Percentiles rank a stretch among this genome's conserved stretches.
Evolutionary conservation across 2,329 filamentous ascomycete species (phyloP).

Genomic region (Xylaria sp.): DNA sequence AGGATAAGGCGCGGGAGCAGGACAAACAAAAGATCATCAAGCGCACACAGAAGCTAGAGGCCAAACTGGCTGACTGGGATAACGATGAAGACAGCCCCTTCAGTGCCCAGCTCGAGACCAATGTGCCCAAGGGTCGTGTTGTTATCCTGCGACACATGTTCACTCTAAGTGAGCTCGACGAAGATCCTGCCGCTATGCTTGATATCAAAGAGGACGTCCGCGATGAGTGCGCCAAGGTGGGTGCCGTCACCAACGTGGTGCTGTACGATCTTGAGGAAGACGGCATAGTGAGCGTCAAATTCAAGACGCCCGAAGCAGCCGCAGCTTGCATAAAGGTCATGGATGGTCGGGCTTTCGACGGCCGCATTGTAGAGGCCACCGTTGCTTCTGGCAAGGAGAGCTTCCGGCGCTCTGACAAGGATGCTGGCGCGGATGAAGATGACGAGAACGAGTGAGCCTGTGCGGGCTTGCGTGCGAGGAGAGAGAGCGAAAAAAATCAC

Average conservation of each 20-base stretch:
- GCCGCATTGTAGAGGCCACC: conserved; percentile 64
- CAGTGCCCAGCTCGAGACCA: conserved; percentile 43
- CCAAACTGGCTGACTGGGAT: conserved; percentile 90
- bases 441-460: conserved; percentile 5
- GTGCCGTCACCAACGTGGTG: conserved; percentile 83
- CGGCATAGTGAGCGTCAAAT: conserved; percentile 81
- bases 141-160: conserved; percentile 94
- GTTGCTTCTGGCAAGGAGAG: conserved; percentile 66
- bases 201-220: conserved; percentile 95
- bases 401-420: conserved; percentile 63
- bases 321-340: conserved; percentile 67
- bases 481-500: not conserved
- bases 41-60: conserved; percentile 85
- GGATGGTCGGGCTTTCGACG: conserved; percentile 75
- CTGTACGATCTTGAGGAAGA: conserved; percentile 82
- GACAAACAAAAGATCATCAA: conserved; percentile 88
- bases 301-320: conserved; percentile 65
- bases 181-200: conserved; percentile 74
- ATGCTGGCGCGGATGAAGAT: conserved; percentile 33
- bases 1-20: conserved; percentile 47
- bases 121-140: conserved; percentile 63
- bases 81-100: conserved; percentile 65
- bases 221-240: conserved; percentile 82
- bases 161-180: conserved; percentile 74
- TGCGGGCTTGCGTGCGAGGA: not conserved